Conservation (phyloP, 768 basidiomycete species). For the Sarcodon sp. region DNA sequence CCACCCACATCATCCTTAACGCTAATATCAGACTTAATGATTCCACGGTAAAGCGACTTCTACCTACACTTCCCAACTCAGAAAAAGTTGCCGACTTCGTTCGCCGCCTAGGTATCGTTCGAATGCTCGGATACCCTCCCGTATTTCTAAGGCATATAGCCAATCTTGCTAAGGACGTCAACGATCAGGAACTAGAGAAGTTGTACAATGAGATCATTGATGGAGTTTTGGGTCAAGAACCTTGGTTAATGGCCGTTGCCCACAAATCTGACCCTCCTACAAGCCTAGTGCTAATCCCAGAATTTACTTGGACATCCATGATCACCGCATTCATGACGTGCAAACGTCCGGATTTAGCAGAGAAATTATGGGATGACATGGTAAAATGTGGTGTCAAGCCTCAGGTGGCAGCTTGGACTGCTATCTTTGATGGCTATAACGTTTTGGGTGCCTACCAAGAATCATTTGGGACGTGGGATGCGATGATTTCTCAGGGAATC, state of each 20-base stretch:
- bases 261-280: constrained; percentile 1
- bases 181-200: constrained; percentile 21
- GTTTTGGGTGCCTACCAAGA: constrained; percentile 34
- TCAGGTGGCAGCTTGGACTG: constrained; percentile 55
- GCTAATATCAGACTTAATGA: constrained; percentile 23
- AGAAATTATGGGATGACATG: constrained; percentile 61
- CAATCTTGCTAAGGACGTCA: constrained; percentile 25
- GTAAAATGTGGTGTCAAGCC: constrained; percentile 31
- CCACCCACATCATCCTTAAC: constrained; percentile 30
- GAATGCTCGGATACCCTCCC: constrained; percentile 34
- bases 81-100: constrained; percentile 32
- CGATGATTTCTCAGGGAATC: constrained; percentile 44
- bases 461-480: constrained; percentile 47
- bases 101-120: constrained; percentile 35
- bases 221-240: constrained; percentile 35
- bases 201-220: constrained; percentile 39
- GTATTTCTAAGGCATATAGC: constrained; percentile 37
- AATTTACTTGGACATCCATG: constrained; percentile 51
- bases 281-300: constrained; percentile 38
- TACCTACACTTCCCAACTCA: constrained; percentile 22
- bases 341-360: constrained; percentile 42
- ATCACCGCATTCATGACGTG: constrained; percentile 50
- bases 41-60: constrained; percentile 23
- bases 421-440: constrained; percentile 52
- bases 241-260: constrained; percentile 32